Conservation (phyloP, 2,329 filamentous ascomycete genomes). For the Colletotrichum sp. region DNA sequence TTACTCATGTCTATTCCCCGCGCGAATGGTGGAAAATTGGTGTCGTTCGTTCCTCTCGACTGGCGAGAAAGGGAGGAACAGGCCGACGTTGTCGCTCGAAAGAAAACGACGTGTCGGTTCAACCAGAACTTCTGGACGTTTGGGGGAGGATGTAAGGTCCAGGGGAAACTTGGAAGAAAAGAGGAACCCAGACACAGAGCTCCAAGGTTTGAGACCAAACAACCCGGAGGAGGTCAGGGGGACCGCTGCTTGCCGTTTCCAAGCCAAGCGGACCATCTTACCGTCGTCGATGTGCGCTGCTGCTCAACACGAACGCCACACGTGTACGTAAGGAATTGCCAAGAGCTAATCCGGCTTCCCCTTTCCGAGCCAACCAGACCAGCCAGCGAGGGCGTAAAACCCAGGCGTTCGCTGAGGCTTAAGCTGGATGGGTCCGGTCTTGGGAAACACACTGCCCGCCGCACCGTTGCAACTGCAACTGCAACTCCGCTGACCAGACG, state of each 20-base stretch:
- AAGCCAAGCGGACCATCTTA: neutral
- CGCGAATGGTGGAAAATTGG: neutral
- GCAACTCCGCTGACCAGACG: constrained; percentile 3
- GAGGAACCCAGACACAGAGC: neutral
- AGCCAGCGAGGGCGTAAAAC: neutral
- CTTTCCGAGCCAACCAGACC: neutral
- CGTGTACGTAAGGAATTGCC: constrained; percentile 8
- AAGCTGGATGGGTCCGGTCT: neutral
- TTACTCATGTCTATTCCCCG: constrained; percentile 11
- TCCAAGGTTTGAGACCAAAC: neutral
- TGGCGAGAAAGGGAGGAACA: neutral
- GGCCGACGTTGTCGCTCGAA: neutral
- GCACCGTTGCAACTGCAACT: neutral
- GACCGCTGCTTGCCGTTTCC: neutral
- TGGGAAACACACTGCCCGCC: neutral
- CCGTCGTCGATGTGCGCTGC: neutral
- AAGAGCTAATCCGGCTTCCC: neutral
- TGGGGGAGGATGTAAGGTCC: neutral
- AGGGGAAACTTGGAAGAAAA: constrained; percentile 4
- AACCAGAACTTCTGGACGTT: neutral
- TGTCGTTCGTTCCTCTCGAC: neutral
- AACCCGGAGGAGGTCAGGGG: neutral
- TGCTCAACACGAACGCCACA: neutral
- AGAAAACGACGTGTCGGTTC: neutral
- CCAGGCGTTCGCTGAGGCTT: neutral